These are phyloP conservation scores for Wickerhamiella allomyrinae DNA, from an alignment of 805 yeast genomes.

Conservation along the genomic window DNA sequence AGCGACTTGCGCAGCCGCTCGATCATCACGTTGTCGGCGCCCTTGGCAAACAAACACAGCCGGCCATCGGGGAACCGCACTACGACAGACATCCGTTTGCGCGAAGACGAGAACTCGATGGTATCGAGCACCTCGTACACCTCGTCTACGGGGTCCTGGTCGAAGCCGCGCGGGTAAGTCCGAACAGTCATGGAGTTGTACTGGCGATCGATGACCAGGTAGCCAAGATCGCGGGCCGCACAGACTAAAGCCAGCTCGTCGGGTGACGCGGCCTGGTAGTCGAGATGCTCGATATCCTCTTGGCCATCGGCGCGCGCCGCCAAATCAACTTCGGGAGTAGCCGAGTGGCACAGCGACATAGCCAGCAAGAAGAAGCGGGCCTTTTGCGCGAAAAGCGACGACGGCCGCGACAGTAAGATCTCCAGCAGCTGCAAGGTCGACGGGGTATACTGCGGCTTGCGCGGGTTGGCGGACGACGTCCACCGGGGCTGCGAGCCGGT, in stretches of 20 bases:
- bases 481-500: conserved; percentile 20
- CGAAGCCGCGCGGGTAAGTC: conserved; percentile 74
- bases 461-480: conserved; percentile 38
- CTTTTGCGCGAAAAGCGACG: conserved; percentile 49
- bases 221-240: conserved; percentile 94
- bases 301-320: conserved; percentile 18
- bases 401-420: conserved; percentile 60
- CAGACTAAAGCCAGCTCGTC: conserved; percentile 88
- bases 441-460: conserved; percentile 29
- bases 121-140: conserved; percentile 61
- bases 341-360: conserved; percentile 78
- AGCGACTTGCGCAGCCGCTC: conserved; percentile 44
- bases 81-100: conserved; percentile 91
- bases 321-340: conserved; percentile 52
- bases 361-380: conserved; percentile 70
- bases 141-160: conserved; percentile 46
- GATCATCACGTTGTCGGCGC: conserved; percentile 84
- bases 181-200: conserved; percentile 48
- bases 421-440: conserved; percentile 53
- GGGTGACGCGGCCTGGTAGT: conserved; percentile 89
- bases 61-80: conserved; percentile 63
- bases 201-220: conserved; percentile 58
- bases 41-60: conserved; percentile 73
- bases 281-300: conserved; percentile 44
- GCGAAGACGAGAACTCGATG: conserved; percentile 70